Evolutionary conservation across 257 asterid species (phyloP).

Genomic region (Jasminum sambac): DNA sequence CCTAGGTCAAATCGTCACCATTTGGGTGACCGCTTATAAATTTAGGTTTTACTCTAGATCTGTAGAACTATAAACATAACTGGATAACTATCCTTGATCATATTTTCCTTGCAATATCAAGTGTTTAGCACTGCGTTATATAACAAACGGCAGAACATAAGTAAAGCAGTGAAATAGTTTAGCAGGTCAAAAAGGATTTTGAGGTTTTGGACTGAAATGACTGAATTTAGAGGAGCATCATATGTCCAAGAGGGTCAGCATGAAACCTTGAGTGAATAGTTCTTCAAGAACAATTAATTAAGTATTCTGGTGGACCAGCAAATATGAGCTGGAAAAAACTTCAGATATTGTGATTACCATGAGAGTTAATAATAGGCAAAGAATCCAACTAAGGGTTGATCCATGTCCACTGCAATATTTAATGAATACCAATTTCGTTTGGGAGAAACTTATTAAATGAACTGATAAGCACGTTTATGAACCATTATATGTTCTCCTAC

Average conservation of each 20-base stretch:
- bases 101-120: background rate
- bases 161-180: background rate
- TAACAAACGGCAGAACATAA: background rate
- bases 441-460: slow-evolving; percentile 16
- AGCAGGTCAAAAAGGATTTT: background rate
- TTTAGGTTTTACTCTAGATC: background rate
- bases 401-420: background rate
- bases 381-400: background rate
- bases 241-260: background rate
- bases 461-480: slow-evolving; percentile 9
- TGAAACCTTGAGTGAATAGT: background rate
- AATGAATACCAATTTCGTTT: background rate
- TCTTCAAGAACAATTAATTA: background rate
- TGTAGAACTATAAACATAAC: background rate
- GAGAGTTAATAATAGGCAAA: background rate
- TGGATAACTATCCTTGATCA: background rate
- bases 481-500: slow-evolving; percentile 2
- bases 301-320: background rate
- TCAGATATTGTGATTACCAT: background rate
- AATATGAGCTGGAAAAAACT: background rate
- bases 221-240: background rate
- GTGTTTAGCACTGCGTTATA: background rate
- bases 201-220: background rate
- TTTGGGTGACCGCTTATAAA: background rate
- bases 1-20: background rate